Conservation (phyloP, 1,284 basidiomycete genomes). For the Cryptococcus floricola region DNA sequence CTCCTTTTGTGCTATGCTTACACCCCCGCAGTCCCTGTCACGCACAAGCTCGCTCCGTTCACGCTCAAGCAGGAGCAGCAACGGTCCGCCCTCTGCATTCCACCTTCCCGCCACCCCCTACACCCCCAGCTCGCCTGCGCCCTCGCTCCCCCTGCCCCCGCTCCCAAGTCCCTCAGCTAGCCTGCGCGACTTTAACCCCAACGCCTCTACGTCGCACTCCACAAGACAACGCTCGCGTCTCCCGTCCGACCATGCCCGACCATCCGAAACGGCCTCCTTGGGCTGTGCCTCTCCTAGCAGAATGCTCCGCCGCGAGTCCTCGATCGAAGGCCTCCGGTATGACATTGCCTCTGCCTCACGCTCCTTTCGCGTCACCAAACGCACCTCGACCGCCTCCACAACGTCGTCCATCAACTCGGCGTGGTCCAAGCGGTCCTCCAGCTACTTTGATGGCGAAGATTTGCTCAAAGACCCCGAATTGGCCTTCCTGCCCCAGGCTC, state of each 20-base stretch:
- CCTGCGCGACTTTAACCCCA: constrained; percentile 7
- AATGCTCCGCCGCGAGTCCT: constrained; percentile 10
- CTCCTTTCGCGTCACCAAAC: constrained; percentile 1
- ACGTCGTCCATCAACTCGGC: constrained; percentile 1
- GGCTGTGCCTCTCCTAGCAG: constrained; percentile 3
- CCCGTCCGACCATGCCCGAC: constrained; percentile 9
- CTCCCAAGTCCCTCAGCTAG: neutral
- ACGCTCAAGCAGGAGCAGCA: no score
- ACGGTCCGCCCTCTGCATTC: no score
- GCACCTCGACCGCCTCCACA: constrained; percentile 4
- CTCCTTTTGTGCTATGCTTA: no score
- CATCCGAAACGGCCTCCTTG: constrained; percentile 9
- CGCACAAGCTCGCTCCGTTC: no score
- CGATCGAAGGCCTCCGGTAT: constrained; percentile 8
- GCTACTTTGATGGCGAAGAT: neutral
- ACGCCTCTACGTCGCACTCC: neutral
- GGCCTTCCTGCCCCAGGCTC: constrained; percentile 13
- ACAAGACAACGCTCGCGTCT: neutral
- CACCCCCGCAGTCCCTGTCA: no score
- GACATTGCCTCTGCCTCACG: constrained; percentile 4
- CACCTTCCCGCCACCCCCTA: neutral
- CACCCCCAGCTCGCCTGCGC: constrained; percentile 4
- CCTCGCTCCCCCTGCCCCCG: constrained; percentile 6
- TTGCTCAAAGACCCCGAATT: neutral
- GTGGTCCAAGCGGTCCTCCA: neutral